A percentile compares a stretch with the other conserved stretches of the same genome.
Conservation (phyloP, 129 eudicot genomes). For the Flaveria ramosissima region DNA sequence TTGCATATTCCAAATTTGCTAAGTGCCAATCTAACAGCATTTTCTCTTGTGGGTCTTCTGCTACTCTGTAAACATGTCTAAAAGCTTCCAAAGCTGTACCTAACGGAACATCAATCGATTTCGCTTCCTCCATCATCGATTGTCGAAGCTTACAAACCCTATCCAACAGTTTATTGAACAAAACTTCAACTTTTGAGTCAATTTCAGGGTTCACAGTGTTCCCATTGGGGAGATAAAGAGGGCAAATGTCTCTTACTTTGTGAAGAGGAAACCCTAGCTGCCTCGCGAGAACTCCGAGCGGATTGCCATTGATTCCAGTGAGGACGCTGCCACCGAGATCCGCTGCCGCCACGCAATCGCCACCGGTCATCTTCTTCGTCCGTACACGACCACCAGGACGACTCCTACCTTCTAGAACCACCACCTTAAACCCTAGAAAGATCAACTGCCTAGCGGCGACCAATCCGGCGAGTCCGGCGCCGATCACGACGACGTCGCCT, state of each 20-base stretch:
- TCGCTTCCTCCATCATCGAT: slow-evolving; percentile 89
- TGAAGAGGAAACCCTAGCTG: slow-evolving; percentile 87
- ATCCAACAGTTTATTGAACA: slow-evolving; percentile 85
- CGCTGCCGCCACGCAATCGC: slow-evolving; percentile 66
- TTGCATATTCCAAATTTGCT: slow-evolving; percentile 92
- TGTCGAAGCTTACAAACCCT: slow-evolving; percentile 98
- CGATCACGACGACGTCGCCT: slow-evolving; percentile 62
- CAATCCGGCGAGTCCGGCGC: slow-evolving; percentile 86
- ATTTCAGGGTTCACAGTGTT: slow-evolving; percentile 73
- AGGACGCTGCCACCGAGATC: slow-evolving; percentile 97
- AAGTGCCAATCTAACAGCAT: slow-evolving; percentile 99
- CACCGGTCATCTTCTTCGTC: slow-evolving; percentile 65
- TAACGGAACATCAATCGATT: slow-evolving; percentile 72
- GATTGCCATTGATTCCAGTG: slow-evolving; percentile 96
- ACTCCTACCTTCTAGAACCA: slow-evolving; percentile 71
- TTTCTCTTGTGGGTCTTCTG: slow-evolving; percentile 76
- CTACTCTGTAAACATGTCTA: slow-evolving; percentile 71
- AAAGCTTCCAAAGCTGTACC: slow-evolving; percentile 91
- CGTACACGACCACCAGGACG: slow-evolving; percentile 90
- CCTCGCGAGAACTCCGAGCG: slow-evolving; percentile 86
- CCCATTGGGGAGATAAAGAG: slow-evolving; percentile 88
- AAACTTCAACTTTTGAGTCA: slow-evolving; percentile 77
- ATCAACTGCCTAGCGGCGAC: slow-evolving; percentile 85
- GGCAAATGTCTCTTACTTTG: slow-evolving; percentile 93
- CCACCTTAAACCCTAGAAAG: slow-evolving; percentile 82